phyloP scores from a whole-genome alignment of 768 basidiomycete species.

The Termitomyces sp. region DNA sequence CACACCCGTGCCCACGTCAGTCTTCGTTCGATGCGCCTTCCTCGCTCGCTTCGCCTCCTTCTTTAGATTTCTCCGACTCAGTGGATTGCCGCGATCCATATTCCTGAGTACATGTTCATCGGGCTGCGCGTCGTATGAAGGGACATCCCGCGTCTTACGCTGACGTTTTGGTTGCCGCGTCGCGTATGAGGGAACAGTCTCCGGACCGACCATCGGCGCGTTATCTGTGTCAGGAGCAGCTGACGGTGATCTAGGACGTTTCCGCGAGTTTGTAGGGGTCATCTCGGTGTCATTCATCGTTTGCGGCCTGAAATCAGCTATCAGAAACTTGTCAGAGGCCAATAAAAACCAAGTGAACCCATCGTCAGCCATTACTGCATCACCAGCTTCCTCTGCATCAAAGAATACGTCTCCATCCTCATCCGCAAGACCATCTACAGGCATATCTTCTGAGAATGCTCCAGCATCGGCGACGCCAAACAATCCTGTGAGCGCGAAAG shows the following conservation, averaged over 20 bases:
- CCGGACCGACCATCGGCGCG: constrained; percentile 11
- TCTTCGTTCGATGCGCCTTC: constrained; percentile 39
- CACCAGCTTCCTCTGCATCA: constrained; percentile 35
- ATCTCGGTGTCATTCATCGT: constrained; percentile 32
- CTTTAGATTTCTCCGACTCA: constrained; percentile 53
- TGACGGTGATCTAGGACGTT: constrained; percentile 35
- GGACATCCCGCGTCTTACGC: constrained; percentile 50
- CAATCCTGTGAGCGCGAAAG: constrained; percentile 76
- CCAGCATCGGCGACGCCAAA: constrained; percentile 79
- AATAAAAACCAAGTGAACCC: constrained; percentile 20
- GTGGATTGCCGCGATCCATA: constrained; percentile 53
- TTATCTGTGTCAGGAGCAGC: constrained; percentile 10
- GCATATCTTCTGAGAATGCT: constrained; percentile 53
- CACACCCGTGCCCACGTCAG: constrained; percentile 16
- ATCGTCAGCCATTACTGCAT: constrained; percentile 32
- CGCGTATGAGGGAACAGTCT: constrained; percentile 17
- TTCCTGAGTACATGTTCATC: constrained; percentile 38
- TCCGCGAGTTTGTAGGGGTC: constrained; percentile 26
- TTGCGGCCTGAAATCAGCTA: constrained; percentile 17
- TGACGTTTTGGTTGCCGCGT: constrained; percentile 54
- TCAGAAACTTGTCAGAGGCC: neutral
- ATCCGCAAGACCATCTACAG: constrained; percentile 40
- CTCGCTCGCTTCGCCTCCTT: constrained; percentile 58
- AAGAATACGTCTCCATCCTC: constrained; percentile 38
- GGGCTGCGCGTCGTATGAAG: constrained; percentile 46